Evolutionary conservation across 805 yeast species (phyloP).

Genomic region (Lachancea waltii): DNA sequence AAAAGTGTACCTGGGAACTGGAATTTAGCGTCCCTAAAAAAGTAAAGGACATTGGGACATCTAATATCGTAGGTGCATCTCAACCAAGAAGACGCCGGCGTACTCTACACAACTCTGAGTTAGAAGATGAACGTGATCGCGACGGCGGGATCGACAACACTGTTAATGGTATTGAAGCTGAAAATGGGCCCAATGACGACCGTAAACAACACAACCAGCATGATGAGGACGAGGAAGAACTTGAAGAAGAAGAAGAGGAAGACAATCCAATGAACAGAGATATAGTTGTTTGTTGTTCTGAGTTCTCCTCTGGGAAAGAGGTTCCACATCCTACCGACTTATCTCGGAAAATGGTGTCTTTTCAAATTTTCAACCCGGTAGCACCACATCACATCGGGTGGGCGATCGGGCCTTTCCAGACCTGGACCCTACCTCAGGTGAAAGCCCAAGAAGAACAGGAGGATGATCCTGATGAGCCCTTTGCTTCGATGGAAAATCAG

Average conservation of each 20-base stretch:
- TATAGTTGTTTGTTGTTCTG: slow-evolving; percentile 64
- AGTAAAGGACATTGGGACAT: slow-evolving; percentile 55
- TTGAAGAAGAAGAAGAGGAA: slow-evolving; percentile 23
- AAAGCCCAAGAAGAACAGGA: slow-evolving; percentile 30
- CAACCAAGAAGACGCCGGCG: slow-evolving; percentile 7
- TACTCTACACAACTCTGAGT: background rate
- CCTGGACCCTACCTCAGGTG: slow-evolving; percentile 32
- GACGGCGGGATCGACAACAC: no score
- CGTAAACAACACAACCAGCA: slow-evolving; percentile 24
- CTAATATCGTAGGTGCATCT: slow-evolving; percentile 31
- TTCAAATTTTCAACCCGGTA: slow-evolving; percentile 72
- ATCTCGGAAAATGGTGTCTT: slow-evolving; percentile 66
- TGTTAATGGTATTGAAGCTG: slow-evolving; percentile 35
- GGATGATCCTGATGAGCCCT: slow-evolving; percentile 32
- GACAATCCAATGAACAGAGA: slow-evolving; percentile 36
- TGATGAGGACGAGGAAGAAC: slow-evolving; percentile 36
- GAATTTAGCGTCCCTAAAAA: slow-evolving; percentile 82
- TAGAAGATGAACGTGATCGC: slow-evolving; percentile 16
- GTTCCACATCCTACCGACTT: slow-evolving; percentile 69
- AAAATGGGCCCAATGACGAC: slow-evolving; percentile 15
- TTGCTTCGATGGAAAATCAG: slow-evolving; percentile 24
- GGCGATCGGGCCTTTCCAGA: slow-evolving; percentile 84
- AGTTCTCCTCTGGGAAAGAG: slow-evolving; percentile 57
- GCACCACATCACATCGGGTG: slow-evolving; percentile 94
- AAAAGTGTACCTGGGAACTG: slow-evolving; percentile 85